Percentiles rank a stretch among this genome's conserved stretches.
Conservation (phyloP, 2,329 filamentous ascomycete genomes). For the Ceratocystis diversiconidia region DNA sequence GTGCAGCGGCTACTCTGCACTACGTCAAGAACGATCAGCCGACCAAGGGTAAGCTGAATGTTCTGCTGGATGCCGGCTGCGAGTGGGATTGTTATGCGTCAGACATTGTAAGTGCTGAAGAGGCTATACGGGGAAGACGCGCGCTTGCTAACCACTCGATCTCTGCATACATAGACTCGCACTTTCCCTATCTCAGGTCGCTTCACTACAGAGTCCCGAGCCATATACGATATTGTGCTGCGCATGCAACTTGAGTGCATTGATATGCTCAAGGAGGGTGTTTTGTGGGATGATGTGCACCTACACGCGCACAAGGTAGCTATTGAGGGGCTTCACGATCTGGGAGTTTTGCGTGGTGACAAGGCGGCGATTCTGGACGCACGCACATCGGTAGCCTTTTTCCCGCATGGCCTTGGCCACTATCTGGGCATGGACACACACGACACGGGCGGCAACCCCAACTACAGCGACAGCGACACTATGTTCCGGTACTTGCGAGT, state of each 20-base stretch:
- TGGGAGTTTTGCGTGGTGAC: slow-evolving; percentile 59
- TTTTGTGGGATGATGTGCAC: slow-evolving; percentile 71
- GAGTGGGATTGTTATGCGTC: slow-evolving; percentile 62
- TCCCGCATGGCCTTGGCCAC: slow-evolving; percentile 82
- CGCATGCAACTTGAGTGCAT: slow-evolving; percentile 77
- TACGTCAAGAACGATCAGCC: slow-evolving; percentile 68
- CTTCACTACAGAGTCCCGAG: slow-evolving; percentile 53
- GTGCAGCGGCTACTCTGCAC: slow-evolving; percentile 71
- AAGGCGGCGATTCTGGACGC: slow-evolving; percentile 59
- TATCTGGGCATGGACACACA: slow-evolving; percentile 90
- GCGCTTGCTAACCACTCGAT: background rate
- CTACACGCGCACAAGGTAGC: slow-evolving; percentile 65
- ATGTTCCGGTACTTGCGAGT: slow-evolving; percentile 82
- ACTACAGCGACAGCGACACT: slow-evolving; percentile 63
- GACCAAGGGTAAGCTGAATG: slow-evolving; percentile 55
- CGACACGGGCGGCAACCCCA: slow-evolving; percentile 65
- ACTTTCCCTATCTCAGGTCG: slow-evolving; percentile 69
- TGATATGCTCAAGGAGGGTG: slow-evolving; percentile 54
- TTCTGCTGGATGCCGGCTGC: slow-evolving; percentile 72
- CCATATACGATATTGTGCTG: slow-evolving; percentile 71
- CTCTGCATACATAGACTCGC: slow-evolving; percentile 44
- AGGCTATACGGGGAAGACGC: background rate
- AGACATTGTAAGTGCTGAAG: slow-evolving; percentile 39
- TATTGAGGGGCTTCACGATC: slow-evolving; percentile 59
- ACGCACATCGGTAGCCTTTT: slow-evolving; percentile 76